These are phyloP conservation scores for Didymosphaeria variabile DNA, from an alignment of 2,329 filamentous ascomycete species.

Conservation along the genomic window DNA sequence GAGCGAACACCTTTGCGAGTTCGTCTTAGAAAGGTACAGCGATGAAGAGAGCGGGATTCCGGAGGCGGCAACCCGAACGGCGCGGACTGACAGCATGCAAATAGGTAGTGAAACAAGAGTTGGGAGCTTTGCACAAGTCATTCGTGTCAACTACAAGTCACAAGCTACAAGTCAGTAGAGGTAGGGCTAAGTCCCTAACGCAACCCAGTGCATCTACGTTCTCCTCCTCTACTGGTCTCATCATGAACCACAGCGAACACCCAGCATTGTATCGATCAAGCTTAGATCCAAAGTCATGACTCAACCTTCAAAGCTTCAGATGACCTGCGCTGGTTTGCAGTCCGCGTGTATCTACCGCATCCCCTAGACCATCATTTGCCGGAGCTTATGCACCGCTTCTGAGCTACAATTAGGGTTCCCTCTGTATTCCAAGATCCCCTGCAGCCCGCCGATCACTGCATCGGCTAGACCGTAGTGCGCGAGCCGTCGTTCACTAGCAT, in stretches of 20 bases:
- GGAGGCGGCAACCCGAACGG: background rate
- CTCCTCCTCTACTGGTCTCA: background rate
- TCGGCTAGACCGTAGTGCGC: constrained; percentile 7
- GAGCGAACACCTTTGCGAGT: constrained; percentile 1
- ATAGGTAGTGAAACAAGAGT: background rate
- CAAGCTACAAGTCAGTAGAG: too few species aligned
- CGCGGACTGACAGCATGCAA: background rate
- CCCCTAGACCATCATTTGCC: background rate
- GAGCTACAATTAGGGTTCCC: background rate
- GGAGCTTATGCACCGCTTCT: constrained; percentile 5
- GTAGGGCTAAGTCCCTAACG: too few species aligned
- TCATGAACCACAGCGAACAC: background rate
- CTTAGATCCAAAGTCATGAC: background rate
- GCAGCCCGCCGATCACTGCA: constrained; percentile 7
- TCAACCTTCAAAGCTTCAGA: background rate
- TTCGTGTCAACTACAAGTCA: too few species aligned
- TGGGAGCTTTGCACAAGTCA: too few species aligned
- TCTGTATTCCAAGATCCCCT: background rate
- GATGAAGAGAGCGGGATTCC: background rate
- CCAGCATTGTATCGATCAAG: background rate
- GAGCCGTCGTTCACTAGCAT: background rate
- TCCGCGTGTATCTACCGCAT: background rate
- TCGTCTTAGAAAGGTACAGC: background rate
- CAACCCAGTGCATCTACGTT: too few species aligned
- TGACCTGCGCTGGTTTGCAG: background rate